Evolutionary conservation across 2,329 filamentous ascomycete genomes (phyloP).

Genomic region (Cryoendolithus antarcticus): DNA sequence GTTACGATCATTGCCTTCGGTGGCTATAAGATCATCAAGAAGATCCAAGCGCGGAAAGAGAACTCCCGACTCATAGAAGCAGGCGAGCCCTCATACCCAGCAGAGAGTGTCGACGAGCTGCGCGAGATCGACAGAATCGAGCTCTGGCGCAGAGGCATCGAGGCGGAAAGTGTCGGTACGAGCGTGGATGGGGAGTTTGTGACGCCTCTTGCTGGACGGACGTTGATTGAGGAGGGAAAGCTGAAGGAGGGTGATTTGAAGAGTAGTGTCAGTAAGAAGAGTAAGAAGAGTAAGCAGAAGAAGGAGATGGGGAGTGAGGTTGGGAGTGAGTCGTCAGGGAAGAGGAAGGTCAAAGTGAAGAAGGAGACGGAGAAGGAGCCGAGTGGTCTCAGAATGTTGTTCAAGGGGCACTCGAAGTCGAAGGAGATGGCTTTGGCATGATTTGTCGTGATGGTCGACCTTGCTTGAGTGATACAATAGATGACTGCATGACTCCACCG

Average conservation of each 20-base stretch:
- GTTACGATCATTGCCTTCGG: constrained; percentile 94
- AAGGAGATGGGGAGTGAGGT: constrained; percentile 16
- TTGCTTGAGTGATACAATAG: too few relatives aligned
- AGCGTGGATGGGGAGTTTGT: constrained; percentile 56
- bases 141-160: constrained; percentile 51
- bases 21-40: constrained; percentile 94
- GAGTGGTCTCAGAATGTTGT: constrained; percentile 30
- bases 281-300: constrained; percentile 20
- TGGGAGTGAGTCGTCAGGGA: constrained; percentile 18
- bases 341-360: constrained; percentile 20
- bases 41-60: constrained; percentile 42
- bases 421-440: constrained; percentile 2
- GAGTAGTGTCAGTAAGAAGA: constrained; percentile 14
- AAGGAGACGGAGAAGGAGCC: constrained; percentile 27
- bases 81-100: constrained; percentile 8
- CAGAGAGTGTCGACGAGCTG: constrained; percentile 41
- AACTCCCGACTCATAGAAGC: constrained; percentile 10
- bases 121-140: constrained; percentile 47
- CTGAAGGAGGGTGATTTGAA: constrained; percentile 36
- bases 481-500: too few relatives aligned
- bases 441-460: too few relatives aligned
- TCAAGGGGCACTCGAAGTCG: constrained; percentile 16
- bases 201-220: constrained; percentile 42
- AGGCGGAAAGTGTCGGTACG: constrained; percentile 45
- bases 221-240: constrained; percentile 33